A percentile compares a stretch with the other conserved stretches of the same genome.
Evolutionary conservation across 2,329 filamentous ascomycete species (phyloP).

Genomic region (Plectosphaerella cucumerina): DNA sequence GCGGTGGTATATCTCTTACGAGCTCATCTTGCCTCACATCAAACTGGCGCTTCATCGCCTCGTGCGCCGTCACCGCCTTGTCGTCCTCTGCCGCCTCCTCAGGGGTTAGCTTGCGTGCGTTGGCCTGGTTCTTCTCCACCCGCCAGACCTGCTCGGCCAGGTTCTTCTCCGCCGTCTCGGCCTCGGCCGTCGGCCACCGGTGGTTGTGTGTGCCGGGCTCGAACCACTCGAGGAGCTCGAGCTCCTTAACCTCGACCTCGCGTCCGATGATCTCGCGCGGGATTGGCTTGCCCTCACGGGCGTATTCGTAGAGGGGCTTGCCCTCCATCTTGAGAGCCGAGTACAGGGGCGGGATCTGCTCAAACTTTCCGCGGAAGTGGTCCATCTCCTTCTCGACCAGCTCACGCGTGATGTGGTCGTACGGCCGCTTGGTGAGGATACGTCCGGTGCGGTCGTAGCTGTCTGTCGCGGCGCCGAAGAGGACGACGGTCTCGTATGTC

Average conservation of each 20-base stretch:
- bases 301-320: conserved; percentile 94
- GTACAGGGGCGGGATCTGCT: conserved; percentile 89
- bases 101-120: conserved; percentile 43
- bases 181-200: conserved; percentile 76
- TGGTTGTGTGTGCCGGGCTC: conserved; percentile 77
- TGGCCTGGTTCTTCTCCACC: conserved; percentile 52
- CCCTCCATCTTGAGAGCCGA: conserved; percentile 91
- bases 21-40: conserved; percentile 55
- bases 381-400: conserved; percentile 72
- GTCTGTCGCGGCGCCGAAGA: conserved; percentile 91
- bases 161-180: conserved; percentile 67
- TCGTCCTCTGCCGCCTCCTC: conserved; percentile 53
- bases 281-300: conserved; percentile 80
- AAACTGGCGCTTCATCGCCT: conserved; percentile 54
- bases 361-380: conserved; percentile 74
- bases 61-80: conserved; percentile 50
- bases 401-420: conserved; percentile 76
- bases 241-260: conserved; percentile 69
- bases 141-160: conserved; percentile 70
- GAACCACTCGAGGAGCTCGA: conserved; percentile 81
- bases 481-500: conserved; percentile 81
- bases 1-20: conserved; percentile 44
- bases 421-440: conserved; percentile 68
- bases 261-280: conserved; percentile 80
- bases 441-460: conserved; percentile 87